Evolutionary conservation across 495 filamentous ascomycete species (phyloP).

Genomic region (Lasiosphaeria miniovina): DNA sequence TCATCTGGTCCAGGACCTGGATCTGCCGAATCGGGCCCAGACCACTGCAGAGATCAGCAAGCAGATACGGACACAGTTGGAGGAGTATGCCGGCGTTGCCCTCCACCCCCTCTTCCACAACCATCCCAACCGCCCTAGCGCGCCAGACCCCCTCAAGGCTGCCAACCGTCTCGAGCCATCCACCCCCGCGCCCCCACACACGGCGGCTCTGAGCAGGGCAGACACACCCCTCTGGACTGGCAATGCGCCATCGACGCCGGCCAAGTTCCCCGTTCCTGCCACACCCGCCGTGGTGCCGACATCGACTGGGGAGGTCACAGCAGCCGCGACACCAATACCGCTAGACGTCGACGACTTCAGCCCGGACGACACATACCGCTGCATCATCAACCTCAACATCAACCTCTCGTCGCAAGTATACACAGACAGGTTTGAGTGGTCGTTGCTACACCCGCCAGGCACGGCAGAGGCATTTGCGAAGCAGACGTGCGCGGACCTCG

Average conservation of each 20-base stretch:
- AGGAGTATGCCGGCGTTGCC: slow-evolving; percentile 94
- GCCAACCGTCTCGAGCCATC: slow-evolving; percentile 19
- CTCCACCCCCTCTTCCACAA: slow-evolving; percentile 87
- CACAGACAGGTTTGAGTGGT: slow-evolving; percentile 98
- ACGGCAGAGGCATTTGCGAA: slow-evolving; percentile 91
- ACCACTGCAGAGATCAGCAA: slow-evolving; percentile 78
- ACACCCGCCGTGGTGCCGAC: slow-evolving; percentile 22
- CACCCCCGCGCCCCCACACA: slow-evolving; percentile 42
- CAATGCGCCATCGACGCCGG: slow-evolving; percentile 29
- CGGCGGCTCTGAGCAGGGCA: slow-evolving; percentile 35
- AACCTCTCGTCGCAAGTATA: slow-evolving; percentile 90
- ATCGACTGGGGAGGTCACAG: slow-evolving; percentile 27
- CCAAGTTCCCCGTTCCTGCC: slow-evolving; percentile 21
- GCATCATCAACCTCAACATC: slow-evolving; percentile 86
- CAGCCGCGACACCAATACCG: slow-evolving; percentile 26
- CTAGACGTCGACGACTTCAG: slow-evolving; percentile 42
- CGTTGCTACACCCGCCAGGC: slow-evolving; percentile 84
- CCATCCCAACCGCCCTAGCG: slow-evolving; percentile 38
- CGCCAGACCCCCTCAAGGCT: slow-evolving; percentile 42
- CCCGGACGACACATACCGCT: slow-evolving; percentile 88
- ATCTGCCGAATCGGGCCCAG: slow-evolving; percentile 70
- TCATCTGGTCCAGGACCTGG: slow-evolving; percentile 87
- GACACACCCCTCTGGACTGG: slow-evolving; percentile 49
- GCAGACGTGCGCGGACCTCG: slow-evolving; percentile 86
- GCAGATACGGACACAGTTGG: slow-evolving; percentile 90